These are phyloP conservation scores for Fusarium praegraminearum DNA, from an alignment of 2,329 filamentous ascomycete species.

Conservation along the genomic window DNA sequence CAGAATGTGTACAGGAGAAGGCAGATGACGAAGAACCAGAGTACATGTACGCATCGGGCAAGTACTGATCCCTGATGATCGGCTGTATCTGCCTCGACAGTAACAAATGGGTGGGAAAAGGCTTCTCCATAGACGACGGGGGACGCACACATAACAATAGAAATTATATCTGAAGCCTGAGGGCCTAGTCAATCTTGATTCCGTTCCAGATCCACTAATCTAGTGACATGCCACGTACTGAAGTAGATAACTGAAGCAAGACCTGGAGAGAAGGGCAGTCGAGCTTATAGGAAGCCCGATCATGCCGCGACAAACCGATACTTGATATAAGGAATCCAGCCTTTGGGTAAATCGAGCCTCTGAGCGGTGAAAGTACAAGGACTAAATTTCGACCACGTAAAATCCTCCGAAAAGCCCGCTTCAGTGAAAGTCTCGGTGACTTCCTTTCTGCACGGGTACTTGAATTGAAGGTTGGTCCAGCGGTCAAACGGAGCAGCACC, in stretches of 20 bases:
- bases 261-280: rapidly evolving
- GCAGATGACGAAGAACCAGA: rapidly evolving
- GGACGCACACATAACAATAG: not conserved
- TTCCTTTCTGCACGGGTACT: conserved; percentile 29
- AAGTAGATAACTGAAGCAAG: rapidly evolving
- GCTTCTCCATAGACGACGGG: not conserved
- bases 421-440: conserved; percentile 25
- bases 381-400: conserved; percentile 29
- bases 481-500: conserved; percentile 25
- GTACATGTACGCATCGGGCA: not conserved
- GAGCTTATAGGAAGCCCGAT: not conserved
- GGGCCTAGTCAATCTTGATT: not conserved
- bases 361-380: conserved; percentile 26
- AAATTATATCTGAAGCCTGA: not conserved
- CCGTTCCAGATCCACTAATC: not conserved
- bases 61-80: not conserved
- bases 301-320: conserved; percentile 28
- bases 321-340: conserved; percentile 37
- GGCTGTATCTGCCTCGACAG: not conserved
- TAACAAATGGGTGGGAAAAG: not conserved
- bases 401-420: conserved; percentile 12
- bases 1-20: not conserved
- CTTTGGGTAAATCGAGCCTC: conserved; percentile 18
- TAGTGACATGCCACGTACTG: not conserved
- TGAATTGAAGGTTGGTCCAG: conserved; percentile 31